Base-by-base conservation (phyloP, 768 basidiomycete genomes). In the Cyclocybe aegerita region DNA sequence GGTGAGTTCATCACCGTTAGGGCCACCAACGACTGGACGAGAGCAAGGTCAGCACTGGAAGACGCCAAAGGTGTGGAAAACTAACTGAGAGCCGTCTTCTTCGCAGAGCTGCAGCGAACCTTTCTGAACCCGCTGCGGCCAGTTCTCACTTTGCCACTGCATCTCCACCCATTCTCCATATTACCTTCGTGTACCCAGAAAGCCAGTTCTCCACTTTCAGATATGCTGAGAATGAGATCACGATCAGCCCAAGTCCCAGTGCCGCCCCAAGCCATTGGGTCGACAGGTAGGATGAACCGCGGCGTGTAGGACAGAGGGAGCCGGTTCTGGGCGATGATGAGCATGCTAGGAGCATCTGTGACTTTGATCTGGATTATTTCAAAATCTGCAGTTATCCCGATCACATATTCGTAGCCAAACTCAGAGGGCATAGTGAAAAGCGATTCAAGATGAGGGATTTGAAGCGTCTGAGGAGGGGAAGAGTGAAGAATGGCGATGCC, bases 31-130 rank as follows among this genome's bases (percentile, higher is more conserved):
- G 53, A 93, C 91, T 93, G 43, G 32, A 43, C 16, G 23, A 44
- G 40, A 46, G 40, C 31, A 43, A 16, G 30, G 32, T 39, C 34
- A 50, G 44, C 16, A 58, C 49, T 34, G 46, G 46, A 50, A 45
- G 54, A 44, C 31, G 46, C 23, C 6, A 29, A 37, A 30, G n/a
- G n/a, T 35, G 32, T 33, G 56, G 8, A 37, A 9, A 43, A 72
- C 79, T 52, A 64, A 93, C 94, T 83, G 52, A 98, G 72, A 5
- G 86, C 93, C 4, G 94, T 91, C 68, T 96, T 96, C 68, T 93
- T 93, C 9, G 88, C 85, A 7, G 92, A 91, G 65, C 92, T 96
- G 64, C 93, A 96, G 37, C 87, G 76, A 11, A 86, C 93, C 65
- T 80, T 85, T 51, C 72, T 75, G 48, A 95, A 81, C 1, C 75